phyloP scores from a whole-genome alignment of 2,329 filamentous ascomycete genomes.

The Zalaria obscura region DNA sequence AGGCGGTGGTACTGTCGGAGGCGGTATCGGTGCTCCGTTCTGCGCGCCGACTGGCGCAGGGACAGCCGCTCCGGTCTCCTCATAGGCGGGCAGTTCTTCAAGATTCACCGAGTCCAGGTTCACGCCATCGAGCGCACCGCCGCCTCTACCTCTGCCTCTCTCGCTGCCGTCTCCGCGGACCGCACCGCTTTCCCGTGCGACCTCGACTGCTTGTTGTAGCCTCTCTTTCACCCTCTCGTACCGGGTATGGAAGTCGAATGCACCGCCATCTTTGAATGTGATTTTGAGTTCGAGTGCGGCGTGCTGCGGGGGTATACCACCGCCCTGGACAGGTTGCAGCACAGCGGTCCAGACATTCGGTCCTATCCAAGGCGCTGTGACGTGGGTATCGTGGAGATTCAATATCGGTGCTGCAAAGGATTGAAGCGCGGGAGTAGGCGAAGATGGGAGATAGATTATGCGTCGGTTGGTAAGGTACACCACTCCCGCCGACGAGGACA shows the following conservation, averaged over 20 bases:
- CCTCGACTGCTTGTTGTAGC: conserved; percentile 64
- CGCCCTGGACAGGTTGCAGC: conserved; percentile 67
- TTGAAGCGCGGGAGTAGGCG: conserved; percentile 53
- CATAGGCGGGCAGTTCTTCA: conserved; percentile 81
- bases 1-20: conserved; percentile 3
- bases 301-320: conserved; percentile 63
- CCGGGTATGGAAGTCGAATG: conserved; percentile 72
- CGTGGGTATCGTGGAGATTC: conserved; percentile 73
- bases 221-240: conserved; percentile 79
- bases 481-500: conserved; percentile 10
- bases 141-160: conserved; percentile 18
- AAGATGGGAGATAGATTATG: conserved; percentile 76
- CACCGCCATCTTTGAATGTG: conserved; percentile 90
- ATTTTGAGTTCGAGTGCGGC: conserved; percentile 67
- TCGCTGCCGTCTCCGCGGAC: conserved; percentile 27
- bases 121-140: conserved; percentile 31
- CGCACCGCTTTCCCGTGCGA: conserved; percentile 50
- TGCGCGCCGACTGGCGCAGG: conserved; percentile 6
- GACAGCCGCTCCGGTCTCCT: conserved; percentile 35
- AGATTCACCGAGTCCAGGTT: conserved; percentile 55
- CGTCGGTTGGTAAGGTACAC: conserved; percentile 27
- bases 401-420: conserved; percentile 84
- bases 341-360: conserved; percentile 78
- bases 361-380: conserved; percentile 81
- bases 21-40: conserved; percentile 10